These are phyloP conservation scores for Stemphylium lycopersici DNA, from an alignment of 2,329 filamentous ascomycete genomes.

Conservation along the genomic window DNA sequence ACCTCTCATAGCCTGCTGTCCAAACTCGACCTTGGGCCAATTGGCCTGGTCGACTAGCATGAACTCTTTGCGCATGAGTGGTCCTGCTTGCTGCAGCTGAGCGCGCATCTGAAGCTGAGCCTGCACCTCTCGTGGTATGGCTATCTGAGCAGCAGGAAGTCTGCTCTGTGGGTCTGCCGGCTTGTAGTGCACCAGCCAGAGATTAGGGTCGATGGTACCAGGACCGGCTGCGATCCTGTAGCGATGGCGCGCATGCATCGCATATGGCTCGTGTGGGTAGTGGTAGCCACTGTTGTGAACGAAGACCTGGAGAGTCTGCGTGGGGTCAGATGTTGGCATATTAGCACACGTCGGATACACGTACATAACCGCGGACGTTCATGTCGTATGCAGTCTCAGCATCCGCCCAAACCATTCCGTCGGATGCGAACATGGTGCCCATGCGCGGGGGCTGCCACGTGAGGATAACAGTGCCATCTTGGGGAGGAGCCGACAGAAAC, in stretches of 20 bases:
- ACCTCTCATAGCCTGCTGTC: constrained; percentile 47
- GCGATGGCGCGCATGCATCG: constrained; percentile 79
- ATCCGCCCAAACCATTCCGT: constrained; percentile 91
- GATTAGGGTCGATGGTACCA: constrained; percentile 74
- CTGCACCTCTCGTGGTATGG: constrained; percentile 64
- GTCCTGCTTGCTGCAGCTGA: constrained; percentile 72
- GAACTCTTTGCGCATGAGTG: constrained; percentile 85
- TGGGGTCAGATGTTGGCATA: constrained; percentile 6
- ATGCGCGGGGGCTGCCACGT: constrained; percentile 82
- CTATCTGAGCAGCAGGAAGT: constrained; percentile 71
- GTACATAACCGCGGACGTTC: constrained; percentile 72
- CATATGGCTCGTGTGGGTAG: constrained; percentile 71
- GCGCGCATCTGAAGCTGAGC: constrained; percentile 66
- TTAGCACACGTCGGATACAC: constrained; percentile 15
- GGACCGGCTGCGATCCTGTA: constrained; percentile 82
- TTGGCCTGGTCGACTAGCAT: constrained; percentile 88
- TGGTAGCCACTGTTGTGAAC: constrained; percentile 82
- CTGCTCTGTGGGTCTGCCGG: constrained; percentile 75
- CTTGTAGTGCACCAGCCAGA: constrained; percentile 93
- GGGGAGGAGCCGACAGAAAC: constrained; percentile 77
- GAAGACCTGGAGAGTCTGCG: constrained; percentile 87
- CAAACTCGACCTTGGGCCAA: constrained; percentile 84
- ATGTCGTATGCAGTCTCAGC: constrained; percentile 78
- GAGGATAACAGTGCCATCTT: constrained; percentile 80
- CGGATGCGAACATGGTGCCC: constrained; percentile 79